Base-by-base conservation (phyloP, 306 rosid species). In the Purshia tridentata region DNA sequence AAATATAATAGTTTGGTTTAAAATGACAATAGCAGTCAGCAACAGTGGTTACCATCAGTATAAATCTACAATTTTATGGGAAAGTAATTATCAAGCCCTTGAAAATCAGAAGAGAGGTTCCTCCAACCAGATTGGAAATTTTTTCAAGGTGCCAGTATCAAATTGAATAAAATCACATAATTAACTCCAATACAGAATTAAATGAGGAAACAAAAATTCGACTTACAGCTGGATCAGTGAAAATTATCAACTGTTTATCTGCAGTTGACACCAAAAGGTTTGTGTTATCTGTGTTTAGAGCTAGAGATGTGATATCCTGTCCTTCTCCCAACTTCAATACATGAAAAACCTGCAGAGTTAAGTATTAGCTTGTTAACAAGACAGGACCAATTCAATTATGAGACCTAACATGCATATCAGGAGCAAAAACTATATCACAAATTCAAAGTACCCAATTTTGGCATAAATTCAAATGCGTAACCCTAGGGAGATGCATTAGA, bases 221-320 rank as follows among this genome's bases (percentile, higher is more conserved):
- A 89, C 99, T 86, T 84, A 91, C 99, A 64, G 97, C 75, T 56
- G 99, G 96, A 72, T 91, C 97, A 6, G 99, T 91, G 86, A 91
- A 91, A 82, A 94, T 75, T 77, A 94, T 80, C 86, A 94, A 83
- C 73, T 82, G 85, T 81, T 87, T 89, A 78, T 94, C 99, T 49
- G 70, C 84, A 58, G 99, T 94, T 45, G 99, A 91, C 72, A 91
- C 97, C 87, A 94, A 82, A 48, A 94, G 90, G 86, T 91, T 94
- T 59, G 99, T 91, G 72, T 85, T 86, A 63, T 94, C 97, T 73
- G 79, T 73, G 81, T 91, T 94, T 79, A 91, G 83, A 75, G 97
- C 99, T 55, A 94, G 84, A 70, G 99, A 83, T 37, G 95, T 91
- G 77, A 94, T 89, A 80, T 94, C 95, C 84, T 86, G 96, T 67